Percentiles rank a stretch among this genome's conserved stretches.
phyloP scores from a whole-genome alignment of 768 basidiomycete genomes.

The Aureoboletus auriporus region DNA sequence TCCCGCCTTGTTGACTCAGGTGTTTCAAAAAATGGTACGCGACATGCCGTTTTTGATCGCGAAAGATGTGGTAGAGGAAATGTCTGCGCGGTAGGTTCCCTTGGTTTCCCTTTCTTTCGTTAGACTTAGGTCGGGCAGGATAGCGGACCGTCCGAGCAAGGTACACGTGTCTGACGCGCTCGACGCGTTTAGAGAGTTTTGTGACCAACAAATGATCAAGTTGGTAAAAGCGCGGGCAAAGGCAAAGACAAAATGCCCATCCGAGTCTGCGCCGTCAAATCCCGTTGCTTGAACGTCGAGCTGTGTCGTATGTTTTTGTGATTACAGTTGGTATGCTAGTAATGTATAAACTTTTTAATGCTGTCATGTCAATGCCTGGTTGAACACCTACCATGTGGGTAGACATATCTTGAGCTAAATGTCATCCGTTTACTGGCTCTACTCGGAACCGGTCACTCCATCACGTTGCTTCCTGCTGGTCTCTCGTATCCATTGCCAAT shows the following conservation, averaged over 20 bases:
- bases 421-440: no score
- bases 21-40: constrained; percentile 43
- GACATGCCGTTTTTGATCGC: constrained; percentile 57
- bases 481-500: no score
- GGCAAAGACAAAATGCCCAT: constrained; percentile 12
- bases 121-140: constrained; percentile 28
- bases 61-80: constrained; percentile 51
- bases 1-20: constrained; percentile 30
- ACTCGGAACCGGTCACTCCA: no score
- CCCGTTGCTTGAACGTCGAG: neutral
- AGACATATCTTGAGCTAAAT: no score
- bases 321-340: no score
- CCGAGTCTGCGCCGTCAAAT: no score
- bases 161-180: constrained; percentile 49
- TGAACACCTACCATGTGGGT: no score
- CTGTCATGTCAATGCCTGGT: no score
- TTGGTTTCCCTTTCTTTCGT: neutral
- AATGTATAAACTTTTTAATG: no score
- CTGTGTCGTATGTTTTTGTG: neutral
- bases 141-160: constrained; percentile 54
- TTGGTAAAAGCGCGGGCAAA: constrained; percentile 29
- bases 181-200: constrained; percentile 44
- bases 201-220: constrained; percentile 43
- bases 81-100: constrained; percentile 44
- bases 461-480: no score